Base-by-base conservation (phyloP, 495 filamentous ascomycete species). In the Lasiosphaeria miniovina region DNA sequence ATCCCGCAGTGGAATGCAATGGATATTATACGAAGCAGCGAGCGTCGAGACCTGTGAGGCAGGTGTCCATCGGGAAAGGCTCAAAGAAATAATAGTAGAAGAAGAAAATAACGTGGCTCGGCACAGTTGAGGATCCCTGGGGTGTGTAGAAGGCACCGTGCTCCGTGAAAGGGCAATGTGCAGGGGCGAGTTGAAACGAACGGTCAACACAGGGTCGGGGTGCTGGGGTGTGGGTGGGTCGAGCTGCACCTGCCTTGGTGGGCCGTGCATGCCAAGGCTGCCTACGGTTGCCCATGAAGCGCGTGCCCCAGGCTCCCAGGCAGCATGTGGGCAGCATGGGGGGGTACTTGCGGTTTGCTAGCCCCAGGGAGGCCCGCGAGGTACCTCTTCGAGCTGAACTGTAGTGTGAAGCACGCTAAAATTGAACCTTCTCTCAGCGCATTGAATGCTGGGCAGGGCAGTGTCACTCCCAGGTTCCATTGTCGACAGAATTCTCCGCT, bases 71-170 rank as follows among this genome's bases (percentile, higher is more conserved):
- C 34, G 59, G 59, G 52, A 56, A 50, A 58, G 34, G 55, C 41
- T 54, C 58, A 52, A 57, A 62, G 65, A 63, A 60, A 60, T 60
- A 54, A 63, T 48, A 60, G 46, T 31, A 62, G 50, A 68, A 63
- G 54, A 56, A 62, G 53, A 67, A 63, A 67, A 65, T 62, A 67
- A 70, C 62, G 61, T 70, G 65, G 67, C 67, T 68, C 65, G 67
- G 64, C 64, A 61, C 62, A 59, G 62, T 45, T 59, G 63, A 60
- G 61, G 59, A 62, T 61, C 64, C 62, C 60, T 59, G 57, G 17
- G 54, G 60, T 54, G 31, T 45, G 57, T 54, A 53, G 49, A n/a
- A 61, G 52, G 41, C 55, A 52, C 55, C 57, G 53, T 61, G 61
- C 4, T 46, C 43, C 6, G 43, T 5, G 43, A 46, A 56, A 54